Conservation (phyloP, 768 basidiomycete species). For the Coprinopsis marcescibilis region DNA sequence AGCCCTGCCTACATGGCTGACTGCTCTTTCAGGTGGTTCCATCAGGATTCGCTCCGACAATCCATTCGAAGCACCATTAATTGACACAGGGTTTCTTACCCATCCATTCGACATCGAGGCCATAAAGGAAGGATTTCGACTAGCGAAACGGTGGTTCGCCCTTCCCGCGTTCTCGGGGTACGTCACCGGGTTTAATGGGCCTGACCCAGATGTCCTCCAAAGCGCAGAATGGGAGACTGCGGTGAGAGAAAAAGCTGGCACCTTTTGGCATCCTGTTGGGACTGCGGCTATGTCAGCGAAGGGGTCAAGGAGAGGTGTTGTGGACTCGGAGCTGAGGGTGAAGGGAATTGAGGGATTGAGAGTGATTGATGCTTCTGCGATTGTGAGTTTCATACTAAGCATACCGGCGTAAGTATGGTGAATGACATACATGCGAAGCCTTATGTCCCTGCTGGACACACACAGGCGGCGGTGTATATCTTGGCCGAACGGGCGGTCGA, state of each 20-base stretch:
- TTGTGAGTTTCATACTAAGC: not conserved
- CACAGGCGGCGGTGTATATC: constrained; percentile 5
- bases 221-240: not conserved
- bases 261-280: constrained; percentile 1
- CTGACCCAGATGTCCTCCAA: not conserved
- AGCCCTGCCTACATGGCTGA: not conserved
- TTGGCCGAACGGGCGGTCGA: constrained; percentile 1
- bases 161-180: too few species aligned
- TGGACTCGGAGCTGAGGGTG: constrained; percentile 4
- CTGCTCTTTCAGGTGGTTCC: constrained; percentile 2
- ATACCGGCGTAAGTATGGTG: not conserved
- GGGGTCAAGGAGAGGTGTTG: constrained; percentile 1
- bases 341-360: constrained; percentile 5
- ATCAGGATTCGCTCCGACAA: constrained; percentile 9
- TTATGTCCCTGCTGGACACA: constrained; percentile 2
- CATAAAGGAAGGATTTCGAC: constrained; percentile 17
- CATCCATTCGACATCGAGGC: constrained; percentile 20
- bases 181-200: constrained; percentile 3
- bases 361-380: constrained; percentile 5
- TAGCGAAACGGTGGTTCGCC: constrained; percentile 7
- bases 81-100: constrained; percentile 19
- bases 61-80: constrained; percentile 19
- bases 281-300: constrained; percentile 1
- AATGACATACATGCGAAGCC: not conserved
- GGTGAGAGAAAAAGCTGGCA: not conserved